phyloP scores from a whole-genome alignment of 1,139 yeast species.

The Kodamaea sp. region DNA sequence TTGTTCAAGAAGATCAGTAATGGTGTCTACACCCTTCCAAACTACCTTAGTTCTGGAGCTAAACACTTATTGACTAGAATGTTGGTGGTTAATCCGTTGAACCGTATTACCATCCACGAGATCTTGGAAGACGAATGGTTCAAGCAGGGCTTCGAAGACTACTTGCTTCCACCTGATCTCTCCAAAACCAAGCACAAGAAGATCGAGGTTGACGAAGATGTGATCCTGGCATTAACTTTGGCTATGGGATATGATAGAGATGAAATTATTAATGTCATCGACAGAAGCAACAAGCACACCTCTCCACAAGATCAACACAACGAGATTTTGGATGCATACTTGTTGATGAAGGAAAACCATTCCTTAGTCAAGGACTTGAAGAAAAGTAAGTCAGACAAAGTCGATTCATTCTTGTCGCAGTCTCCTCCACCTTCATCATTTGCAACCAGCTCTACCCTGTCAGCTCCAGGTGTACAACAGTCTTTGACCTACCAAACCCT shows the following conservation, averaged over 20 bases:
- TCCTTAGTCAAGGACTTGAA: conserved; percentile 66
- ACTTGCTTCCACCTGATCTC: conserved; percentile 71
- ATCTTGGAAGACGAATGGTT: conserved; percentile 98
- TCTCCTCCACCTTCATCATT: conserved; percentile 46
- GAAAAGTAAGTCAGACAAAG: conserved; percentile 50
- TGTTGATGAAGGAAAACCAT: conserved; percentile 83
- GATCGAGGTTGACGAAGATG: conserved; percentile 70
- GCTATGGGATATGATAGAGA: conserved; percentile 94
- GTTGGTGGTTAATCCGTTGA: conserved; percentile 95
- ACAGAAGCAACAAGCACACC: conserved; percentile 44
- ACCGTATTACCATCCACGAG: conserved; percentile 92
- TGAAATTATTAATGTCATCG: conserved; percentile 77
- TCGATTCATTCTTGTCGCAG: conserved; percentile 52
- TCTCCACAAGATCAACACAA: conserved; percentile 43
- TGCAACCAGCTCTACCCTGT: conserved; percentile 26
- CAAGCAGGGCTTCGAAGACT: conserved; percentile 77
- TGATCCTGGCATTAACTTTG: conserved; percentile 72
- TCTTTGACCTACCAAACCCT: conserved; percentile 52
- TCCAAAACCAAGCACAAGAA: conserved; percentile 43
- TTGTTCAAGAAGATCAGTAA: conserved; percentile 91
- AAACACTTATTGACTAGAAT: conserved; percentile 82
- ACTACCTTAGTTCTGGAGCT: conserved; percentile 85
- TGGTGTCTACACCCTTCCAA: conserved; percentile 93
- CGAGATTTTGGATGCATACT: conserved; percentile 91
- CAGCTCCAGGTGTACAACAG: conserved; percentile 47